These are phyloP conservation scores for Platanus orientalis DNA, from an alignment of 164 flowering plant species.

Conservation along the genomic window DNA sequence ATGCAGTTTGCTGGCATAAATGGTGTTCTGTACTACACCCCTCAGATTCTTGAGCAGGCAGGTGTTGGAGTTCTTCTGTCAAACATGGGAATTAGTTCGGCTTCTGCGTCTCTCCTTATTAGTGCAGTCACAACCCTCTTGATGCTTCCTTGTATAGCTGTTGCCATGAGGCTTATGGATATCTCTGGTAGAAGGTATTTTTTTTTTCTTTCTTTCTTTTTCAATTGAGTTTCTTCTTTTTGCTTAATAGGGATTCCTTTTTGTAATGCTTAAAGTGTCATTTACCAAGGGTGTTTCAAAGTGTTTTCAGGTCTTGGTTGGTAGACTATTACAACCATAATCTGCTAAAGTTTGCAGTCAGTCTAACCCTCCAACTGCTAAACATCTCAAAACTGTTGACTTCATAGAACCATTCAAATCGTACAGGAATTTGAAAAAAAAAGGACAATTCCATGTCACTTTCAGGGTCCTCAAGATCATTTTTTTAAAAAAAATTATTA, in stretches of 20 bases:
- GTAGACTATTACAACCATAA: no score
- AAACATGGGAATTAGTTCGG: slow-evolving; percentile 60
- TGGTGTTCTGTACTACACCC: slow-evolving; percentile 89
- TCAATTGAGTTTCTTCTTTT: background rate
- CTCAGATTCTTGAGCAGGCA: slow-evolving; percentile 89
- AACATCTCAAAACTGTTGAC: no score
- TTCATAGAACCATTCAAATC: no score
- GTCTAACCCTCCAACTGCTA: no score
- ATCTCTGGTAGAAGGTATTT: slow-evolving; percentile 80
- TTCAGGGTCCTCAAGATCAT: no score
- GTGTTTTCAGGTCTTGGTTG: no score
- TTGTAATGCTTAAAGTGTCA: background rate
- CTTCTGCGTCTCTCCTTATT: slow-evolving; percentile 72
- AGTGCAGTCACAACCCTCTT: slow-evolving; percentile 79
- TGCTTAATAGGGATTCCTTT: background rate
- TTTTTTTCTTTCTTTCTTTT: background rate
- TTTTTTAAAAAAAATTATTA: no score
- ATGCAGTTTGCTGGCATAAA: slow-evolving; percentile 90
- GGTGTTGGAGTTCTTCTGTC: slow-evolving; percentile 81
- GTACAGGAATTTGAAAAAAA: no score
- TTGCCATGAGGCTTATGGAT: slow-evolving; percentile 96
- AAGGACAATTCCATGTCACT: no score
- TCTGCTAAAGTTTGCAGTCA: no score
- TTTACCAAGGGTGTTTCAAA: no score
- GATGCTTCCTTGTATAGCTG: slow-evolving; percentile 88